Base-by-base conservation (phyloP, 768 basidiomycete species). In the Tulasnella sp. region DNA sequence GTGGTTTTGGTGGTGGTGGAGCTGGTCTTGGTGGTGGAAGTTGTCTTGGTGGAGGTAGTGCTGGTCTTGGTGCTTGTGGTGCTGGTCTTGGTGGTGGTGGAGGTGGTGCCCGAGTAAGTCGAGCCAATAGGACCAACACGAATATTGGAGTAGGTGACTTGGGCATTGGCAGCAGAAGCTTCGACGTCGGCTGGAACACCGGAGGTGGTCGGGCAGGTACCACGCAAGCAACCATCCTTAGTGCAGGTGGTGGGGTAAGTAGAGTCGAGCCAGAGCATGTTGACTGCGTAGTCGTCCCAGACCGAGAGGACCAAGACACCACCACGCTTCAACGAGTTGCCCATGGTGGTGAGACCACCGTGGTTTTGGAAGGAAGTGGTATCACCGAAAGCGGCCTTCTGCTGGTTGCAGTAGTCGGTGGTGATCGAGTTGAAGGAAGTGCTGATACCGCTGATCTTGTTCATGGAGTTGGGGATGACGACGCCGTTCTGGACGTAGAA, bases 201-300 rank as follows among this genome's bases (percentile, higher is more conserved):
- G 54, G 89, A 89, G 69, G 84, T 84, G 76, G 89, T 89, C 3
- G 90, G 76, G 86, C 89, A 90, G 75, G 88, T 85, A 54, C 90
- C 90, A 85, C 90, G 90, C 2, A 2, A n/a, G 48, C 74, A 44
- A 14, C 74, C 74, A 42, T 84, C 84, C 16, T 81, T 82, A 14
- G 64, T 69, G 64, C 64, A 69, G 18, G 37, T 18, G 79, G 83
- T 83, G 58, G 88, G 90, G 87, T 89, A 90, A 87, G 85, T 86
- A 83, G 85, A 85, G 87, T 90, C 89, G 85, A 90, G 88, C 88
- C 90, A 91, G 83, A 89, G 87, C 89, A 91, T 90, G 85, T 87
- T 86, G 81, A 85, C 89, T 46, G 86, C 86, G 82, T 90, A 87
- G 85, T 90, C 90, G 83, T 90, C 90, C 90, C 90, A 90, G 82